These are phyloP conservation scores for Cordia subcordata DNA, from an alignment of 257 asterid genomes.

Conservation along the genomic window DNA sequence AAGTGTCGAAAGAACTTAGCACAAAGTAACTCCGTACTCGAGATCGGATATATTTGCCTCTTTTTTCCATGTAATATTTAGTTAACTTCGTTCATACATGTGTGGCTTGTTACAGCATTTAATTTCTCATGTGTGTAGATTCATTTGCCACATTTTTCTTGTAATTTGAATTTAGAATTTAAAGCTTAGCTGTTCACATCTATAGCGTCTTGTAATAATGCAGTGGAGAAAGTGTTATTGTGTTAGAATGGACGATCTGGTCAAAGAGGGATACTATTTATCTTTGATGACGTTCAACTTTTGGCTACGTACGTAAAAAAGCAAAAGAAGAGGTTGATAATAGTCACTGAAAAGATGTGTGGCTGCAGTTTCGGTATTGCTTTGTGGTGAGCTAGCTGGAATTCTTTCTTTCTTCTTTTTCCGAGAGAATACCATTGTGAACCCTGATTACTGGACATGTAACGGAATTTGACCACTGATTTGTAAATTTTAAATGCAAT, in stretches of 20 bases:
- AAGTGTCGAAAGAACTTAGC: conserved; percentile 19
- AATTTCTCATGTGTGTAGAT: conserved; percentile 44
- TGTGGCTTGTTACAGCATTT: conserved; percentile 36
- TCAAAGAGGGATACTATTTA: background rate
- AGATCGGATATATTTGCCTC: conserved; percentile 13
- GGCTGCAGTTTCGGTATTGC: too few species aligned
- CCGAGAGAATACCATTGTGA: too few species aligned
- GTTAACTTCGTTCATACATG: conserved; percentile 13
- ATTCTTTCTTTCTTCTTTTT: too few species aligned
- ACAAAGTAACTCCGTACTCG: conserved; percentile 9
- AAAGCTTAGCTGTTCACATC: conserved; percentile 22
- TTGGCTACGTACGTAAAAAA: too few species aligned
- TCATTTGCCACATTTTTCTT: conserved; percentile 22
- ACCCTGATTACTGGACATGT: too few species aligned
- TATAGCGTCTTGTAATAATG: conserved; percentile 30
- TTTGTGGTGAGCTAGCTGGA: too few species aligned
- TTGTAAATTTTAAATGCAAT: too few species aligned
- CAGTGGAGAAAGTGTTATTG: conserved; percentile 10
- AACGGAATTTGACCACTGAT: too few species aligned
- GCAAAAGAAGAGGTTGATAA: too few species aligned
- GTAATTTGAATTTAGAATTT: conserved; percentile 29
- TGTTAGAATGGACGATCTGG: background rate
- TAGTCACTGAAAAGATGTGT: too few species aligned
- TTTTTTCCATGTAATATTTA: conserved; percentile 19
- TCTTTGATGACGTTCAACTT: too few species aligned